Evolutionary conservation across 139 green algal species (phyloP), one percentile per base, ranked within the genome.

Genomic region (Picochlorum costavermella): DNA sequence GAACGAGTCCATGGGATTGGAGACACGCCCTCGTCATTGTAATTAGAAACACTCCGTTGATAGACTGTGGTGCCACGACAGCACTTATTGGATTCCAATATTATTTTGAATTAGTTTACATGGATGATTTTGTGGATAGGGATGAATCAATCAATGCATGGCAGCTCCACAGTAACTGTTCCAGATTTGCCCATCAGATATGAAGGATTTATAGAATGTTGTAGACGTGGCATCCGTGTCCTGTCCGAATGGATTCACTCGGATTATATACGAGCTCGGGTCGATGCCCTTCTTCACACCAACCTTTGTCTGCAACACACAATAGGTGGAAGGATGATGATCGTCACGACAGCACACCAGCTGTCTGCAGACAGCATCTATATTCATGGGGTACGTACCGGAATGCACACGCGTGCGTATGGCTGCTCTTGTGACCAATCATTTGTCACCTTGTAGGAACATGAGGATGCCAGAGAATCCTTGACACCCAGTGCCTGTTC

Each of bases 401-500:
- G 46, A 28, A 53, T 23, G 1, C 46, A 53, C 10, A 53, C 46
- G 46, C 46, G 46, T 53, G 46, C 46, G n/a, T 28, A 53, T 23
- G 46, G 46, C 46, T 53, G 46, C 16, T 53, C 46, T 28, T 28
- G 17, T 6, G 46, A 53, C 46, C 46, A 53, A 53, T 53, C 46
- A 0, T 6, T 23, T 9, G 46, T 53, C 0, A 11, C 20, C 46
- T 53, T 53, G 12, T 53, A 53, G 17, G 46, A 53, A 14, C 46
- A 53, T 20, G 12, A 8, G 5, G 46, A 53, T 2, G 46, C 46
- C 46, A 53, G 46, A 26, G 46, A 53, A 23, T 53, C 46, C 46
- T 53, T 53, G 46, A 53, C 46, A 20, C 46, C 46, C 46, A 23
- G 46, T 10, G 46, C 46, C 46, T 53, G 46, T 53, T 53, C 46